Conservation (phyloP, 345 rosid species). For the Trapa bicornis region DNA sequence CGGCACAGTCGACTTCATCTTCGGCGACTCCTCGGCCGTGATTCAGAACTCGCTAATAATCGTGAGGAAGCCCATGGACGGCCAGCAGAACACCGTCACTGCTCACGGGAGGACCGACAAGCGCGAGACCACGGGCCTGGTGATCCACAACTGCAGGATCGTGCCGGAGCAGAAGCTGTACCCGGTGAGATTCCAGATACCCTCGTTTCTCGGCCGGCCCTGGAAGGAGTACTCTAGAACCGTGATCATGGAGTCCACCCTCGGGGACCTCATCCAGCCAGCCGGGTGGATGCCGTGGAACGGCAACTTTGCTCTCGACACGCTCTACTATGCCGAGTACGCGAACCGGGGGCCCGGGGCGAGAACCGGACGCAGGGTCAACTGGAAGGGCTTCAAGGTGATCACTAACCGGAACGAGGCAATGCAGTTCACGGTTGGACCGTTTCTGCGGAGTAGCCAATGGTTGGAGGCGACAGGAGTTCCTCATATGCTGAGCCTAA, state of each 20-base stretch:
- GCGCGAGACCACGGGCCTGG: slow-evolving; percentile 23
- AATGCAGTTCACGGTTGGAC: slow-evolving; percentile 21
- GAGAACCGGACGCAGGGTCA: slow-evolving; percentile 21
- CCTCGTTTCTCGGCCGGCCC: slow-evolving; percentile 42
- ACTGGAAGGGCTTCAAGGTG: slow-evolving; percentile 34
- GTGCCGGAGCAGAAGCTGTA: slow-evolving; percentile 35
- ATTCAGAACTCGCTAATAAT: slow-evolving; percentile 46
- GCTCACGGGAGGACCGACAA: slow-evolving; percentile 26
- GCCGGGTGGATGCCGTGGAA: slow-evolving; percentile 39
- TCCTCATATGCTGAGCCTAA: slow-evolving; percentile 22
- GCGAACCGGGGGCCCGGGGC: slow-evolving; percentile 45
- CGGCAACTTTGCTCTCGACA: slow-evolving; percentile 18
- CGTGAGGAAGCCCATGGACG: slow-evolving; percentile 29
- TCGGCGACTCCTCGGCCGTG: slow-evolving; percentile 25
- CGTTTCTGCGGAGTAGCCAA: slow-evolving; percentile 19
- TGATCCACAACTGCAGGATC: slow-evolving; percentile 52
- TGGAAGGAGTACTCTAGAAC: slow-evolving; percentile 39
- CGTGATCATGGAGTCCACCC: slow-evolving; percentile 34
- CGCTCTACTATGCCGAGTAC: slow-evolving; percentile 37
- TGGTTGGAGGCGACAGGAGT: slow-evolving; percentile 23
- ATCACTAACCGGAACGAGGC: slow-evolving; percentile 20
- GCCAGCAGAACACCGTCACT: slow-evolving; percentile 36
- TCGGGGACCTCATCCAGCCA: slow-evolving; percentile 44
- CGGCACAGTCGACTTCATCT: slow-evolving; percentile 48
- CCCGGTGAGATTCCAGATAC: slow-evolving; percentile 16